Conservation (phyloP, 2,329 filamentous ascomycete species). For the Pleomassaria siparia region DNA sequence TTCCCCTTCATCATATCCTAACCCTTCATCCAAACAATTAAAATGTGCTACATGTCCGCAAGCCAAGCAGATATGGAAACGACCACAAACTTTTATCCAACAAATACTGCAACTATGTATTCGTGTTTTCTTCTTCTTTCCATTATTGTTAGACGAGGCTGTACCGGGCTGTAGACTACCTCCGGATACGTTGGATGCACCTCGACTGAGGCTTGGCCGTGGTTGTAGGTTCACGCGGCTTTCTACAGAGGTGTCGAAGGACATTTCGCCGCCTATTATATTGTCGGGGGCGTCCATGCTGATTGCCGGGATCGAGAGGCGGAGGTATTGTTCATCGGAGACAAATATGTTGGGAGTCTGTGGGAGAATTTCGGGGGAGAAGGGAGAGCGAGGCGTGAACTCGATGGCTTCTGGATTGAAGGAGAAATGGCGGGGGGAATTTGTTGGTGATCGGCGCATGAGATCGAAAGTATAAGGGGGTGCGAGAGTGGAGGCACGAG, state of each 20-base stretch:
- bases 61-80: constrained; percentile 38
- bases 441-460: constrained; percentile 25
- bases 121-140: constrained; percentile 20
- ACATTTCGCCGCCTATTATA: constrained; percentile 6
- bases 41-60: constrained; percentile 43
- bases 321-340: constrained; percentile 31
- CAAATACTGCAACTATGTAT: constrained; percentile 41
- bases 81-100: constrained; percentile 40
- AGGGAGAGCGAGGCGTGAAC: constrained; percentile 30
- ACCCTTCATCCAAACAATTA: constrained; percentile 61
- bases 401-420: constrained; percentile 42
- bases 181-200: constrained; percentile 20
- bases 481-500: constrained; percentile 28
- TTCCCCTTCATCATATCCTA: constrained; percentile 45
- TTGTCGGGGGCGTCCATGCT: constrained; percentile 23
- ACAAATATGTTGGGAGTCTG: constrained; percentile 18
- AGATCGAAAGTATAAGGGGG: constrained; percentile 17
- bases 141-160: background rate
- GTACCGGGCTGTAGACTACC: background rate
- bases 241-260: constrained; percentile 16
- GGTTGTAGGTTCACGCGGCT: constrained; percentile 12
- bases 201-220: constrained; percentile 29
- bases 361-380: constrained; percentile 16
- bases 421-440: constrained; percentile 32
- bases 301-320: constrained; percentile 32